These are phyloP conservation scores for Heimioporus retisporus DNA, from an alignment of 1,284 basidiomycete genomes.

Conservation along the genomic window DNA sequence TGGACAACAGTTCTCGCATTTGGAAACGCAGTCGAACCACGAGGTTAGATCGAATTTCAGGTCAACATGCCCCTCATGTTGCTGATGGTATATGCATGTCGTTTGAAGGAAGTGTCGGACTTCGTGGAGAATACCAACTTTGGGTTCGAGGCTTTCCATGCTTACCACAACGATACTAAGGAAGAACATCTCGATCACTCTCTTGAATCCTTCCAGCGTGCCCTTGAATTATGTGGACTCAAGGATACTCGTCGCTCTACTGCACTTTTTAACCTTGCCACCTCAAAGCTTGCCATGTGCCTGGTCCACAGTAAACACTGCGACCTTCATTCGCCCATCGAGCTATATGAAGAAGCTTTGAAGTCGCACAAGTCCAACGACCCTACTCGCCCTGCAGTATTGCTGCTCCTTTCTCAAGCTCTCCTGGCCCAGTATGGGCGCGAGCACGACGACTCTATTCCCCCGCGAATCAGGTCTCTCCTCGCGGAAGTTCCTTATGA, in stretches of 20 bases:
- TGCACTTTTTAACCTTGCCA: slow-evolving; percentile 5
- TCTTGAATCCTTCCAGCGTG: not conserved
- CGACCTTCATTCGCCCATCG: slow-evolving; percentile 6
- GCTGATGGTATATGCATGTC: not conserved
- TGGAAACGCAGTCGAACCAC: not conserved
- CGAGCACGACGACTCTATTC: not conserved
- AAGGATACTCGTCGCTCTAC: not conserved
- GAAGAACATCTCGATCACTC: not conserved
- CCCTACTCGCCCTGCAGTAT: slow-evolving; percentile 5
- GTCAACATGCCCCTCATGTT: no score
- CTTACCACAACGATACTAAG: not conserved
- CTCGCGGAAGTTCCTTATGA: not conserved
- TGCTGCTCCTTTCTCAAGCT: slow-evolving; percentile 10
- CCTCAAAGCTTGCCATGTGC: slow-evolving; percentile 28
- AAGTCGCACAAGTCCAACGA: not conserved
- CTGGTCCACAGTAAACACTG: not conserved
- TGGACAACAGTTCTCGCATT: not conserved
- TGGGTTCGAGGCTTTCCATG: not conserved
- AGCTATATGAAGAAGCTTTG: slow-evolving; percentile 14
- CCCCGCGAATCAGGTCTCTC: not conserved
- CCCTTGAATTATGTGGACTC: not conserved
- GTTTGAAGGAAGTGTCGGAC: not conserved
- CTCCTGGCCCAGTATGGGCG: slow-evolving; percentile 10
- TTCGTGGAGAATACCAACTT: not conserved
- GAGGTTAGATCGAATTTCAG: not conserved